Conservation (phyloP, 2,329 filamentous ascomycete genomes). For the Malbranchea zuffiana region DNA sequence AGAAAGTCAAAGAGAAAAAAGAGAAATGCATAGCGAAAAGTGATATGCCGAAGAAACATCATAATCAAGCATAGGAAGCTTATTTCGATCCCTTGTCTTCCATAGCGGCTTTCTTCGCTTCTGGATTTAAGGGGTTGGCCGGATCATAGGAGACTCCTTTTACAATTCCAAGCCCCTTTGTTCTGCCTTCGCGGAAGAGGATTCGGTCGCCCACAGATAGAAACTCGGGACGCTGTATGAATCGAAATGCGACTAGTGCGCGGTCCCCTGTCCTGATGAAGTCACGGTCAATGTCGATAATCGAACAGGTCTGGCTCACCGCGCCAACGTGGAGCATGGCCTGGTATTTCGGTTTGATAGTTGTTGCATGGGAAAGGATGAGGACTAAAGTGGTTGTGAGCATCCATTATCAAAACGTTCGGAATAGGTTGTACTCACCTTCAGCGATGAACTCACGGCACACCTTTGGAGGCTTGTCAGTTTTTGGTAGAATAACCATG, state of each 20-base stretch:
- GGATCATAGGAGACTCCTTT: conserved; percentile 83
- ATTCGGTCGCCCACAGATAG: conserved; percentile 78
- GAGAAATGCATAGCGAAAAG: background rate
- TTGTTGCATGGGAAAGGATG: conserved; percentile 90
- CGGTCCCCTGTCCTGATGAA: conserved; percentile 90
- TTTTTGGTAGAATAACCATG: conserved; percentile 87
- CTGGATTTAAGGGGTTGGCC: conserved; percentile 38
- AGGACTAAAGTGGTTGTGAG: conserved; percentile 47
- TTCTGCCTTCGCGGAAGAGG: conserved; percentile 85
- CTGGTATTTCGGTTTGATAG: conserved; percentile 93
- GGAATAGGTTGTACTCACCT: conserved; percentile 36
- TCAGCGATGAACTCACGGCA: conserved; percentile 69
- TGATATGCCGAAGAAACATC: conserved; percentile 1
- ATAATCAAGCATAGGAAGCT: conserved; percentile 7
- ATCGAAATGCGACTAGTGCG: conserved; percentile 88
- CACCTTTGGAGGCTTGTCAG: conserved; percentile 64
- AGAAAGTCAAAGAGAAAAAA: no score
- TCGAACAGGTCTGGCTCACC: conserved; percentile 88
- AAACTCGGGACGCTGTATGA: conserved; percentile 90
- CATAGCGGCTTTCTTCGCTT: conserved; percentile 21
- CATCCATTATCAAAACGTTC: background rate
- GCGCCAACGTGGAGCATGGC: conserved; percentile 96
- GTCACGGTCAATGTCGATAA: conserved; percentile 93
- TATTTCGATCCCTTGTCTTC: conserved; percentile 5
- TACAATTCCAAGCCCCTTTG: conserved; percentile 90